phyloP scores from a whole-genome alignment of 1,284 basidiomycete species.

The Pisolithus thermaeus region DNA sequence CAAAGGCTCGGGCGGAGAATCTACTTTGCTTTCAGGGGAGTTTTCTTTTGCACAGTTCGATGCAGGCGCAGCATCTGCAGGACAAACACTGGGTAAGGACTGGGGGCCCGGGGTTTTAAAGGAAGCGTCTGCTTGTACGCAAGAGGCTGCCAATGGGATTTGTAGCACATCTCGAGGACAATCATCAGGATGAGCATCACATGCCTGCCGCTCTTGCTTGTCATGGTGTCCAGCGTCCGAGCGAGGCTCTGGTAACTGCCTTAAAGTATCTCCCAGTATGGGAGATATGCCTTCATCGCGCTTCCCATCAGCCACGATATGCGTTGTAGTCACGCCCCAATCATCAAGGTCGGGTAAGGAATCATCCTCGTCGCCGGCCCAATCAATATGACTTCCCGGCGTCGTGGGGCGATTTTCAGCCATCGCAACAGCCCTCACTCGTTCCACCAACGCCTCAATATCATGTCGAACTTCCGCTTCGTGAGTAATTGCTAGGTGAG shows the following conservation, averaged over 20 bases:
- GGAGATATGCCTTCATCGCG: slow-evolving; percentile 53
- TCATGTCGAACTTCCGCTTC: slow-evolving; percentile 48
- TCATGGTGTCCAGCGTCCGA: slow-evolving; percentile 17
- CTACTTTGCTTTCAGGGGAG: slow-evolving; percentile 15
- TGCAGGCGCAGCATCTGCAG: slow-evolving; percentile 3
- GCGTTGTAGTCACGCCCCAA: slow-evolving; percentile 59
- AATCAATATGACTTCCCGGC: slow-evolving; percentile 74
- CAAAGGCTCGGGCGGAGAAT: slow-evolving; percentile 13
- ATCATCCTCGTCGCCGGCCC: slow-evolving; percentile 81
- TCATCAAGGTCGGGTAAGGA: slow-evolving; percentile 75
- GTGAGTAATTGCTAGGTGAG: slow-evolving; percentile 46
- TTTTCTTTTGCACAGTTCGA: slow-evolving; percentile 6
- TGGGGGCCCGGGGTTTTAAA: neutral
- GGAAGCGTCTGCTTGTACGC: slow-evolving; percentile 1
- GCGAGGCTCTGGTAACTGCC: slow-evolving; percentile 50
- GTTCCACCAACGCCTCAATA: slow-evolving; percentile 67
- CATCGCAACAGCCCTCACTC: slow-evolving; percentile 64
- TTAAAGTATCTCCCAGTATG: slow-evolving; percentile 60
- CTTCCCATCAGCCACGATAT: slow-evolving; percentile 12
- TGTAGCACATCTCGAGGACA: slow-evolving; percentile 6
- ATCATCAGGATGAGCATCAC: slow-evolving; percentile 10
- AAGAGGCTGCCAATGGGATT: slow-evolving; percentile 9
- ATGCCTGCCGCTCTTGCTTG: slow-evolving; percentile 19
- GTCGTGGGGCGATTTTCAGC: slow-evolving; percentile 59
- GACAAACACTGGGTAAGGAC: slow-evolving; percentile 6